Conservation (phyloP, 306 rosid genomes). For the Vigna angularis region DNA sequence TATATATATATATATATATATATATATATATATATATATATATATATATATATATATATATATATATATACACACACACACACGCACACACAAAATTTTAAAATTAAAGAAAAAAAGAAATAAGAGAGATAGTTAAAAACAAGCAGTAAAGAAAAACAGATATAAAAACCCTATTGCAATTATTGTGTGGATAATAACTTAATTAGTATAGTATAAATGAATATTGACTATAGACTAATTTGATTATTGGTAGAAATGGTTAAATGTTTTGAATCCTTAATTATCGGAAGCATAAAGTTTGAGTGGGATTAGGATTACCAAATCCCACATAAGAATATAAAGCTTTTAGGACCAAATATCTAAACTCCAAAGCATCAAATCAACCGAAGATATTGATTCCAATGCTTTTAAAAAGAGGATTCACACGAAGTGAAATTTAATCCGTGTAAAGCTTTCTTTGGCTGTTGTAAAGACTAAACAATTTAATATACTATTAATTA, state of each 20-base stretch:
- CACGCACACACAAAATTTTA: too few relatives aligned
- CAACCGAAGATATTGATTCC: slow-evolving; percentile 4
- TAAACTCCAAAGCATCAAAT: slow-evolving; percentile 17
- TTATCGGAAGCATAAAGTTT: neutral
- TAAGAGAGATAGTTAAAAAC: too few relatives aligned
- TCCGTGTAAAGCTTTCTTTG: slow-evolving; percentile 3
- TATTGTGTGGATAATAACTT: neutral
- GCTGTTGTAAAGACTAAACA: neutral
- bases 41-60: too few relatives aligned
- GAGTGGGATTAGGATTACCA: slow-evolving; percentile 14
- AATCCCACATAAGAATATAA: neutral
- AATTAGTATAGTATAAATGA: neutral
- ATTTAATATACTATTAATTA: too few relatives aligned
- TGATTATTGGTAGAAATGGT: neutral
- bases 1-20: too few relatives aligned
- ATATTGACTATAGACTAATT: neutral
- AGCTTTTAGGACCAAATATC: slow-evolving; percentile 6
- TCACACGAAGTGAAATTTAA: neutral
- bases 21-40: too few relatives aligned
- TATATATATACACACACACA: too few relatives aligned
- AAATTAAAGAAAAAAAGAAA: too few relatives aligned
- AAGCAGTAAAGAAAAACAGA: too few relatives aligned
- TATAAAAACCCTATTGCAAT: too few relatives aligned
- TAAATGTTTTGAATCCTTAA: neutral
- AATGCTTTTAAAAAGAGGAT: neutral